Base-by-base conservation (phyloP, 2,329 filamentous ascomycete species). In the Cucurbitaria berberidis region DNA sequence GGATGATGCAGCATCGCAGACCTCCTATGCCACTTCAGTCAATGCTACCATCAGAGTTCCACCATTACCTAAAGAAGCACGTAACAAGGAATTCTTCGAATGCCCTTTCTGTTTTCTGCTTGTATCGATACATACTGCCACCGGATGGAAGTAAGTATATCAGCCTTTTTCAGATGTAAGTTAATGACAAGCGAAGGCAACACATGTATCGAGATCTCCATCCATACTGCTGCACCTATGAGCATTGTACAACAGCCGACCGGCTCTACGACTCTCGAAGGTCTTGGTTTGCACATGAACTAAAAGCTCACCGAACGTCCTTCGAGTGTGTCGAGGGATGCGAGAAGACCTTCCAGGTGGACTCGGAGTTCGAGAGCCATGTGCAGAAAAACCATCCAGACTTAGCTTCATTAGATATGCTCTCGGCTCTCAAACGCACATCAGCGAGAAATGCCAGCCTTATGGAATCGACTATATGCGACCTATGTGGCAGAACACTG, bases 91-190 rank as follows among this genome's bases (percentile, higher is more conserved):
- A 2, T 60, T 62, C n/a, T 74, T 68, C 43, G 62, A 72, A 48
- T 74, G 69, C 34, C 68, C 72, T 19, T 53, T 70, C 16, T 74
- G 71, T 46, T 70, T 56, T 46, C 57, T 53, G 16, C 60, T 73
- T 8, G 46, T 69, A 2, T 57, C 59, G 0, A 57, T 66, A 5
- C 53, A 60, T 16, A 63, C 53, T 5, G 49, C 30, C 24, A 18
- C 38, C 11, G 54, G 48, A 10, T 69, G 64, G 66, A 66, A 65
- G 65, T 63, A 60, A n/a, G 51, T 56, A 29, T 18, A 26, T 6
- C 5, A 10, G 1, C 8, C 19, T n/a, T 15, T 5, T 22, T 26
- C 13, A 30, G 29, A 1, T 2, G 2, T 26, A 11, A 2, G 4
- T 7, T 3, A 38, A 43, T 55, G 41, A 56, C 18, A 1, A 30